phyloP scores from a whole-genome alignment of 2,329 filamentous ascomycete genomes.

The Metarhizium robertsii region DNA sequence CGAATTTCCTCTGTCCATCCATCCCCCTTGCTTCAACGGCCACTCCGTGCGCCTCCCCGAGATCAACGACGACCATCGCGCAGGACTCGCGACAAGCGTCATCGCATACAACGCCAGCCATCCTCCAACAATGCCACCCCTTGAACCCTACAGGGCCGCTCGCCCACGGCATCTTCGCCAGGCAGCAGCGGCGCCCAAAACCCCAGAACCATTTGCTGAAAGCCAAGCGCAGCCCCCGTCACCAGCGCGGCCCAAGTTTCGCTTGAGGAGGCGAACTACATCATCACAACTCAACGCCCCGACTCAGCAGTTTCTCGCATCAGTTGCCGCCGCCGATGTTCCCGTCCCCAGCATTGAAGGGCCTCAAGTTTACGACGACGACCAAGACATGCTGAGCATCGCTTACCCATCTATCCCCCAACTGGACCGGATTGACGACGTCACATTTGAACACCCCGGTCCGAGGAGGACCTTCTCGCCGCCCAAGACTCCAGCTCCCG shows the following conservation, averaged over 20 bases:
- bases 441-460: conserved; percentile 20
- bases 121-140: conserved; percentile 31
- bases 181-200: conserved; percentile 32
- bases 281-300: conserved; percentile 42
- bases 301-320: conserved; percentile 58
- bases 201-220: conserved; percentile 39
- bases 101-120: conserved; percentile 14
- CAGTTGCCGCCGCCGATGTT: conserved; percentile 54
- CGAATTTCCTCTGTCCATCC: not conserved
- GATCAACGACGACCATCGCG: not conserved
- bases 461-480: conserved; percentile 37
- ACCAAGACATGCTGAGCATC: conserved; percentile 29
- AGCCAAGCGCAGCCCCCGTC: conserved; percentile 32
- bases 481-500: conserved; percentile 50
- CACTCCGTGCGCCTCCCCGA: conserved; percentile 6
- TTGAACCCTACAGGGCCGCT: conserved; percentile 34
- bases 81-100: not conserved
- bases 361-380: conserved; percentile 34
- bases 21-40: conserved; percentile 8
- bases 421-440: conserved; percentile 23
- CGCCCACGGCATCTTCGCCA: conserved; percentile 34
- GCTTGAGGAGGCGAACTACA: conserved; percentile 44
- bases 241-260: conserved; percentile 43
- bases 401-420: conserved; percentile 22
- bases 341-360: conserved; percentile 57